A percentile compares a stretch with the other conserved stretches of the same genome.
These are phyloP conservation scores for Nakaseomyces kungkrabaensis DNA, from an alignment of 1,139 yeast genomes.

Conservation along the genomic window DNA sequence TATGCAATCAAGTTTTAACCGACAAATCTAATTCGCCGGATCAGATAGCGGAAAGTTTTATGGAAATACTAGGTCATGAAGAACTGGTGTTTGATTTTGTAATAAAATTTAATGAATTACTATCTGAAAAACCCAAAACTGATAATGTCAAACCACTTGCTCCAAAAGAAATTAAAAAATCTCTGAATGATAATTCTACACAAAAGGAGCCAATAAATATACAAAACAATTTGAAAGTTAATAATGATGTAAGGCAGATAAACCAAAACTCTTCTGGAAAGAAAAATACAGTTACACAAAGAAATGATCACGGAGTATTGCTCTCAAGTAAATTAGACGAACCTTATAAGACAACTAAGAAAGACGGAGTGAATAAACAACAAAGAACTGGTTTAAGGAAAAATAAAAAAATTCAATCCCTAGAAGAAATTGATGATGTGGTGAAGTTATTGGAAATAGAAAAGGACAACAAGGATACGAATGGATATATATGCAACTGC, in stretches of 20 bases:
- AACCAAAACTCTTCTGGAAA: background rate
- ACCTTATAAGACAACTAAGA: background rate
- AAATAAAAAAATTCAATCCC: conserved; percentile 44
- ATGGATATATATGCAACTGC: conserved; percentile 52
- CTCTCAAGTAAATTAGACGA: background rate
- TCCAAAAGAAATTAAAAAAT: background rate
- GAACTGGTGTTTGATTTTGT: conserved; percentile 26
- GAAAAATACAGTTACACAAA: background rate
- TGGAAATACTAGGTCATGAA: conserved; percentile 28
- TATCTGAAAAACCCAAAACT: too few relatives aligned
- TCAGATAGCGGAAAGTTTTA: conserved; percentile 22
- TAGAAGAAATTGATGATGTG: conserved; percentile 41
- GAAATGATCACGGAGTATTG: background rate
- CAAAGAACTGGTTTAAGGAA: conserved; percentile 31
- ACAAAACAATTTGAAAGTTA: too few relatives aligned
- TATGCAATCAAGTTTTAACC: conserved; percentile 22
- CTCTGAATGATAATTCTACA: background rate
- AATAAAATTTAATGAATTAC: conserved; percentile 21
- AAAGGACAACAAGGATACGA: conserved; percentile 21
- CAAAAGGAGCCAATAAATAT: too few relatives aligned
- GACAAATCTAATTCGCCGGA: conserved; percentile 14
- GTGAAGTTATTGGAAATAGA: conserved; percentile 33
- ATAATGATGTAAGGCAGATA: too few relatives aligned
- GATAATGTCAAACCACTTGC: background rate
- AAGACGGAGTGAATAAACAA: conserved; percentile 14